Base-by-base conservation (phyloP, 371 early-diverging fungal genomes). In the Chytridium lagenaria region DNA sequence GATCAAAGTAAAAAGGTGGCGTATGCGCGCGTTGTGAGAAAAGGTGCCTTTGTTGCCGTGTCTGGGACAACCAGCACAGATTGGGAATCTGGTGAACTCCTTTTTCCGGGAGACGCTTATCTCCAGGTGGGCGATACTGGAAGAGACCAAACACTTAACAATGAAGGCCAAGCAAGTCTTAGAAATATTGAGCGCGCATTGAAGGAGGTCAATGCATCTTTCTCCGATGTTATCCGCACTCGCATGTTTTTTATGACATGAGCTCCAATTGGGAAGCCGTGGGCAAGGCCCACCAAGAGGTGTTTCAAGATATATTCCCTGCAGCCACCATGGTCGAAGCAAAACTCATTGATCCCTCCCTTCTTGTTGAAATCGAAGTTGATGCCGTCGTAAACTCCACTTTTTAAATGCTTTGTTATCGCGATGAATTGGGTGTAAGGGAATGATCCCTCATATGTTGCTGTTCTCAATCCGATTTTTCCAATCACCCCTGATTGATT, bases 241-340 rank as follows among this genome's bases (percentile, higher is more conserved):
- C 77, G 81, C 7, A 83, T 83, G 80, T 83, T 76, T 75, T 78
- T 83, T n/a, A 59, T 59, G 70, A 83, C 44, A 81, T 83, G 40
- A 70, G 73, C 51, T 67, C 68, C 33, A 72, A 83, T 68, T 77
- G 75, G 75, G 52, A 73, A 19, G 76, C 39, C 26, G 67, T 81
- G 12, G 71, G 76, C 37, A 33, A 67, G 30, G 81, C 79, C 0
- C 80, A 81, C 55, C 63, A 61, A 55, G 67, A 67, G 64, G 50
- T 61, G 31, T 79, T 83, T 39, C n/a, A 40, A 0, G 40, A 30
- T 0, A 68, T 68, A 15, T 39, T 44, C 36, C 83, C 83, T 1
- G 83, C 71, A 2, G 79, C 79, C 51, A 79, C 81, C 22, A 80
- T 80, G 80, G 80, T 83, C 5, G 69, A 78, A 51, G 80, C 69